These are phyloP conservation scores for Aspergillus sp. DNA, from an alignment of 2,329 filamentous ascomycete genomes.

Conservation along the genomic window DNA sequence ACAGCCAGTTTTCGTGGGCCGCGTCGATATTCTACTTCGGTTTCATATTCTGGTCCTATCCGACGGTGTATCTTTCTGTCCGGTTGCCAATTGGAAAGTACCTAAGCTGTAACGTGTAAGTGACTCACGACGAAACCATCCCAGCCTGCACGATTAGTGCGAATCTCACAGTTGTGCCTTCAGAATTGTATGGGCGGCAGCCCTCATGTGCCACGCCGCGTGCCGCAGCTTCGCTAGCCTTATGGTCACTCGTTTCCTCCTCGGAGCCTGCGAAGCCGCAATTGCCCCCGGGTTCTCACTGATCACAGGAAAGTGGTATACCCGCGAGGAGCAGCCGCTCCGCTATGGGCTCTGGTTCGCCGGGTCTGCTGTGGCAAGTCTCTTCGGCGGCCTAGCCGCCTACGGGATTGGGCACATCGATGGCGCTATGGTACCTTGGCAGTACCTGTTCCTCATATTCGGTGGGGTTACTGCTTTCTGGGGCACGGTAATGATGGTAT, in stretches of 20 bases:
- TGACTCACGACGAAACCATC: too few relatives aligned
- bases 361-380: not conserved
- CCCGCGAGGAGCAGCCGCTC: not conserved
- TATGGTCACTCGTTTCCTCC: not conserved
- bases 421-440: conserved; percentile 13
- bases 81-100: not conserved
- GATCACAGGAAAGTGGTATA: not conserved
- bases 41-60: not conserved
- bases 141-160: too few relatives aligned
- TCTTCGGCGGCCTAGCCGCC: conserved; percentile 12
- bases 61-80: not conserved
- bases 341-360: not conserved
- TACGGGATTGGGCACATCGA: conserved; percentile 21
- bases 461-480: conserved; percentile 16
- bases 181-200: not conserved
- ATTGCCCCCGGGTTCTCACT: not conserved
- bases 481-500: conserved; percentile 15
- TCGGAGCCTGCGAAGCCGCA: not conserved
- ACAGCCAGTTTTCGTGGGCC: not conserved
- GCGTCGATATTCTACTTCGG: not conserved
- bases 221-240: not conserved
- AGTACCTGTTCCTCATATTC: conserved; percentile 22
- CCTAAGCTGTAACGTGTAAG: not conserved
- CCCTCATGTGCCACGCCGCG: not conserved
- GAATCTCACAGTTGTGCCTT: not conserved